Evolutionary conservation across 192 early-diverging fungal genomes (phyloP).

Genomic region (Dispira simplex): DNA sequence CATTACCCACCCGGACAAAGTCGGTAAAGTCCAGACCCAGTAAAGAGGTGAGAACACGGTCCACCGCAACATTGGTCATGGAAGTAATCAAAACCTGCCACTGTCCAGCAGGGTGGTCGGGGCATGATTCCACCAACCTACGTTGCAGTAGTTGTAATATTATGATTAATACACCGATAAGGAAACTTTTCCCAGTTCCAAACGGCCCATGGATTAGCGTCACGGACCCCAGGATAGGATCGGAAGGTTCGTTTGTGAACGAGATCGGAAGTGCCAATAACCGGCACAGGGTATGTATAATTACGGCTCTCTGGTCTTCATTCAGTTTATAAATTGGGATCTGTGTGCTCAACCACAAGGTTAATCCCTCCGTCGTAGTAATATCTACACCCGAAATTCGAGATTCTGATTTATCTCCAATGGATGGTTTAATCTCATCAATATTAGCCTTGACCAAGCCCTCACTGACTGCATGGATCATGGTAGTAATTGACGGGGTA

Average conservation of each 20-base stretch:
- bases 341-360: too few relatives aligned
- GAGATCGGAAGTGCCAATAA: too few relatives aligned
- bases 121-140: constrained; percentile 19
- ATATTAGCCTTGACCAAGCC: constrained; percentile 13
- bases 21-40: constrained; percentile 42
- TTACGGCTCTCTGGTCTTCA: too few relatives aligned
- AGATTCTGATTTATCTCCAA: not conserved
- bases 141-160: constrained; percentile 36
- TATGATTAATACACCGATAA: constrained; percentile 42
- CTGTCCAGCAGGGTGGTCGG: constrained; percentile 21
- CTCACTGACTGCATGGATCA: too few relatives aligned
- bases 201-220: constrained; percentile 34
- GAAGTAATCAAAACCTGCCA: constrained; percentile 42
- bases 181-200: constrained; percentile 63
- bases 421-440: constrained; percentile 8
- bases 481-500: not conserved
- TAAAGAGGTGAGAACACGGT: constrained; percentile 48
- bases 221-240: constrained; percentile 8
- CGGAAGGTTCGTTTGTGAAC: too few relatives aligned
- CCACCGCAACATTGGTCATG: constrained; percentile 69
- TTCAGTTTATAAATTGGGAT: too few relatives aligned
- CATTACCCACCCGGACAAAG: constrained; percentile 54
- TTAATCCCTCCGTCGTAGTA: too few relatives aligned
- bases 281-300: too few relatives aligned
- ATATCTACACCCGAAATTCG: not conserved